Conservation (phyloP, 805 yeast genomes). For the Pichia phayaonensis region DNA sequence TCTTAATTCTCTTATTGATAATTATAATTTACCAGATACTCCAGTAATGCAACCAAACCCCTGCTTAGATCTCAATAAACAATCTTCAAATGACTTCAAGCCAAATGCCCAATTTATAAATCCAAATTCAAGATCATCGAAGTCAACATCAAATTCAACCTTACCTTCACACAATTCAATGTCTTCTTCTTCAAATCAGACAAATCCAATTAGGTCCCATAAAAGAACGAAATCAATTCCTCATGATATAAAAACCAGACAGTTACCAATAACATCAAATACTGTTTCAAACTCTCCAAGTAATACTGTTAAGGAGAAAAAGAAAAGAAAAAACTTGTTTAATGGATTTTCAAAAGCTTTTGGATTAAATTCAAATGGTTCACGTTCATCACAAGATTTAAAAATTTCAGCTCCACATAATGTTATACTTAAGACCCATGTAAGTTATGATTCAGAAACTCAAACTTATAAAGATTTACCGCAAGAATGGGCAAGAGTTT, state of each 20-base stretch:
- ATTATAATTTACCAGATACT: conserved; percentile 7
- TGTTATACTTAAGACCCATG: conserved; percentile 87
- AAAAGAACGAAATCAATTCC: conserved; percentile 8
- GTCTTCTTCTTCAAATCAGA: not conserved
- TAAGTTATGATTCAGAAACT: conserved; percentile 75
- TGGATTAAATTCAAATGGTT: conserved; percentile 16
- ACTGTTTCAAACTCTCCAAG: conserved; percentile 9
- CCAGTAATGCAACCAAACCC: not conserved
- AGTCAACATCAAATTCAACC: not conserved
- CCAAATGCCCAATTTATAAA: not conserved
- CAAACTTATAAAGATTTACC: conserved; percentile 93
- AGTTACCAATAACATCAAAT: conserved; percentile 11
- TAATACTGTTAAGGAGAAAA: conserved; percentile 9
- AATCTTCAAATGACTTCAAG: not conserved
- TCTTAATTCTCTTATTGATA: conserved; percentile 12
- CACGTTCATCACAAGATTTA: conserved; percentile 18
- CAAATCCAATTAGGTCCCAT: not conserved
- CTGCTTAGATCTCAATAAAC: not conserved
- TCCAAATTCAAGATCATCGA: not conserved
- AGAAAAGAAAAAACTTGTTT: conserved; percentile 44
- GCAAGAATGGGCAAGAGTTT: conserved; percentile 79
- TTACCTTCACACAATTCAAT: not conserved
- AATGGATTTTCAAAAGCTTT: conserved; percentile 47
- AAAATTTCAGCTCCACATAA: conserved; percentile 89
- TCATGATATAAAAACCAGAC: conserved; percentile 12